Conservation (phyloP, 2,329 filamentous ascomycete species). For the Lizonia empirigonia region DNA sequence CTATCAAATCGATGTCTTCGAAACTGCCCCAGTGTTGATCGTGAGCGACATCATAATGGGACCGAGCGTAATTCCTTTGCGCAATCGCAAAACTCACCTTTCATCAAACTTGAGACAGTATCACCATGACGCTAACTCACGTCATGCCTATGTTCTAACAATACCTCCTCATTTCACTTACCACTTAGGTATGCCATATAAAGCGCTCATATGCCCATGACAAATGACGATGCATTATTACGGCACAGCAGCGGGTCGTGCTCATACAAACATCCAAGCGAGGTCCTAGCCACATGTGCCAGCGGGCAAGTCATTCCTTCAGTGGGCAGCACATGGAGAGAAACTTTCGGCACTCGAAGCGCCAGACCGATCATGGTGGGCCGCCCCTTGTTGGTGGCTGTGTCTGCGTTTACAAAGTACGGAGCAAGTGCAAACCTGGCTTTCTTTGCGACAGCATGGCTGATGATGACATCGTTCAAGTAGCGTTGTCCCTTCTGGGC, state of each 20-base stretch:
- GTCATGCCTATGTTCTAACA: not conserved
- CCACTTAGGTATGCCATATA: not conserved
- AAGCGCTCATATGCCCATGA: not conserved
- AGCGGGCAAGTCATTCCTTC: slow-evolving; percentile 1
- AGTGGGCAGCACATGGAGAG: not conserved
- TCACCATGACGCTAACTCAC: not conserved
- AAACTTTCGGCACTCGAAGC: slow-evolving; percentile 11
- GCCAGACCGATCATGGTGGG: slow-evolving; percentile 11
- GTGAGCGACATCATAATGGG: too few species aligned
- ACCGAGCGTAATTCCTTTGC: too few species aligned
- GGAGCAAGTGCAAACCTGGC: not conserved
- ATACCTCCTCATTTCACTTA: not conserved
- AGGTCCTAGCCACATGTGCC: slow-evolving; percentile 8
- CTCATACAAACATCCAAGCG: slow-evolving; percentile 3
- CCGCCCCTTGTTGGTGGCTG: slow-evolving; percentile 11
- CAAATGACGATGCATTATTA: slow-evolving; percentile 7
- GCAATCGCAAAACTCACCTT: not conserved
- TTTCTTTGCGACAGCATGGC: not conserved
- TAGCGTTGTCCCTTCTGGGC: not conserved
- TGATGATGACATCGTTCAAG: slow-evolving; percentile 3
- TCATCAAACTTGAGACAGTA: not conserved
- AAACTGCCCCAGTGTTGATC: too few species aligned
- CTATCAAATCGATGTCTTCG: too few species aligned
- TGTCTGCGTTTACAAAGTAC: slow-evolving; percentile 1
- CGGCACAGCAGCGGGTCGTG: slow-evolving; percentile 12